phyloP scores from a whole-genome alignment of 169 alveolate genomes.

The Plasmodium gonderi region DNA sequence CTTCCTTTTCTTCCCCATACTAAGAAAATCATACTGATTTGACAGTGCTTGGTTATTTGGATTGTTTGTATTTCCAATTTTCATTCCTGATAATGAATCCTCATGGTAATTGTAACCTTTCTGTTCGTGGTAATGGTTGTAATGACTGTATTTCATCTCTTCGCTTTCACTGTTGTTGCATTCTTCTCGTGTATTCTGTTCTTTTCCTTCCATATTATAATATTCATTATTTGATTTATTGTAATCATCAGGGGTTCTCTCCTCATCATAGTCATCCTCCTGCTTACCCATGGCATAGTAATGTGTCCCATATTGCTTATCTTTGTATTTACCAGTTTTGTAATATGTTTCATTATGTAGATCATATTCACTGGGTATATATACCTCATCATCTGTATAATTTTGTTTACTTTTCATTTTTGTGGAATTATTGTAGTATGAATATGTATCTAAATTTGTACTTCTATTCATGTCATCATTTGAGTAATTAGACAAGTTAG shows the following conservation, averaged over 20 bases:
- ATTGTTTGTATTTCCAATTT: neutral
- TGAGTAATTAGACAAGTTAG: neutral
- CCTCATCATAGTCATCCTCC: constrained; percentile 8
- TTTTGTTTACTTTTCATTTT: neutral
- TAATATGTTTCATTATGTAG: neutral
- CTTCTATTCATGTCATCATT: neutral
- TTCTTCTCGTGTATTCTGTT: neutral
- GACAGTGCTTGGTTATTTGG: neutral
- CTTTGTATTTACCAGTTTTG: neutral
- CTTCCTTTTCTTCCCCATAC: neutral
- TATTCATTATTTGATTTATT: neutral
- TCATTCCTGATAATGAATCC: too few species aligned
- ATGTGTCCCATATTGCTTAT: neutral
- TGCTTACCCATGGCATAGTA: neutral
- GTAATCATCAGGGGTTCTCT: neutral
- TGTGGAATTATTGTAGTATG: neutral
- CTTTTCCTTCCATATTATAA: neutral
- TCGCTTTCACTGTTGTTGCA: neutral
- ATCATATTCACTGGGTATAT: neutral
- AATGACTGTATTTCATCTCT: neutral
- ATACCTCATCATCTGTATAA: constrained; percentile 23
- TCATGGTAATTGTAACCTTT: neutral
- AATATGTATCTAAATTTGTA: neutral
- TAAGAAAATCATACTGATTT: constrained; percentile 10
- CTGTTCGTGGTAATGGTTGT: neutral